These are phyloP conservation scores for Plectosphaerella plurivora DNA, from an alignment of 2,329 filamentous ascomycete genomes.

Conservation along the genomic window DNA sequence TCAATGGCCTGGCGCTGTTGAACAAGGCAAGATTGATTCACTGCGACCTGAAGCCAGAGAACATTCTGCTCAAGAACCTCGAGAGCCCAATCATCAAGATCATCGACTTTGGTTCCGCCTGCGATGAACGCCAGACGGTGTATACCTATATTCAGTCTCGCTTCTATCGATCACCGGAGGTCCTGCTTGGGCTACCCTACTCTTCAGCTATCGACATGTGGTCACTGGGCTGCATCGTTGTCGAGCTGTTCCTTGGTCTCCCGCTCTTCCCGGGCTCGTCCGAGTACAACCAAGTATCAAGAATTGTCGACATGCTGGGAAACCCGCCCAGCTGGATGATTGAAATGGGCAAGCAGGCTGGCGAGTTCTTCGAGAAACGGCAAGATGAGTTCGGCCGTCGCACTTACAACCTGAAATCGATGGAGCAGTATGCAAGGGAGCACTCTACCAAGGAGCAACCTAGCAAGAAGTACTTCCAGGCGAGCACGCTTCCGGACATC, in stretches of 20 bases:
- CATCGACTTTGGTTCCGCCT: slow-evolving; percentile 98
- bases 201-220: slow-evolving; percentile 99
- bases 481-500: slow-evolving; percentile 89
- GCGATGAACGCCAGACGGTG: slow-evolving; percentile 95
- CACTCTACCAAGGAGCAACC: slow-evolving; percentile 97
- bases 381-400: slow-evolving; percentile 89
- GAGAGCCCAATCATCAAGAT: slow-evolving; percentile 99
- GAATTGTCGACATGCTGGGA: slow-evolving; percentile 97
- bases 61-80: slow-evolving; percentile 94
- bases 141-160: slow-evolving; percentile 99
- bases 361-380: slow-evolving; percentile 93
- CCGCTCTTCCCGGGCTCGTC: slow-evolving; percentile 95
- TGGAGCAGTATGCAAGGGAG: slow-evolving; percentile 96
- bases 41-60: slow-evolving; percentile 97
- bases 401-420: slow-evolving; percentile 87
- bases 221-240: slow-evolving; percentile 97
- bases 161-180: slow-evolving; percentile 96
- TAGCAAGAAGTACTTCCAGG: slow-evolving; percentile 99
- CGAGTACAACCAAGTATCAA: slow-evolving; percentile 96
- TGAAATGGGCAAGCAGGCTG: slow-evolving; percentile 96
- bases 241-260: slow-evolving; percentile 91
- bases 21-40: slow-evolving; percentile 97
- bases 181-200: slow-evolving; percentile 90
- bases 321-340: slow-evolving; percentile 98
- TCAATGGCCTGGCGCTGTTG: slow-evolving; percentile 85